phyloP scores from a whole-genome alignment of 805 yeast species.

The Scheffersomyces stipitis region DNA sequence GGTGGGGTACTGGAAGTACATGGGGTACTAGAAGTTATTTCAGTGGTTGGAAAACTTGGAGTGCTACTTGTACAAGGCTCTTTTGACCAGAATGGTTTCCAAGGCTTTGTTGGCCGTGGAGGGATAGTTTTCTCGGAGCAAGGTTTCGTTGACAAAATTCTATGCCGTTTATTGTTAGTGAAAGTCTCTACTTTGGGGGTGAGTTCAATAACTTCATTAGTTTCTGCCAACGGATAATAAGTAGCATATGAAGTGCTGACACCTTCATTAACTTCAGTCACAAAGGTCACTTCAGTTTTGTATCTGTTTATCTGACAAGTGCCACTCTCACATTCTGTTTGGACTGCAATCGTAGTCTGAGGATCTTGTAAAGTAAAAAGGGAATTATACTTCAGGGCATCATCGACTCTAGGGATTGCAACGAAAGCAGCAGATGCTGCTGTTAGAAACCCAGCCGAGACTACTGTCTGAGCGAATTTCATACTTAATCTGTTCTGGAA shows the following conservation, averaged over 20 bases:
- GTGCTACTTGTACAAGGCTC: neutral
- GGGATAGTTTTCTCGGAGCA: neutral
- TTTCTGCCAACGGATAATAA: conserved; percentile 2
- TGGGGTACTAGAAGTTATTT: neutral
- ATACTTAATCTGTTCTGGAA: too few relatives aligned
- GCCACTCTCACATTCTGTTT: neutral
- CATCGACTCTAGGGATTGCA: neutral
- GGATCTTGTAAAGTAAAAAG: neutral
- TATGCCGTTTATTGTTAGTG: neutral
- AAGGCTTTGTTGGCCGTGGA: neutral
- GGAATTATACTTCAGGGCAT: neutral
- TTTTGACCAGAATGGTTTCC: neutral
- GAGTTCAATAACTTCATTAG: neutral
- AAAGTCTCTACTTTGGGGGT: neutral
- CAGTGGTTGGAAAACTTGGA: conserved; percentile 1
- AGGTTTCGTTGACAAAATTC: neutral
- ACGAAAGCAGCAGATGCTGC: neutral
- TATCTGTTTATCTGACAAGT: neutral
- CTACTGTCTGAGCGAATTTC: neutral
- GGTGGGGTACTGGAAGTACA: conserved; percentile 4
- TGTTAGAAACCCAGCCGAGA: neutral
- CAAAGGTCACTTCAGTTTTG: neutral
- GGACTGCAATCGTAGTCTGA: neutral
- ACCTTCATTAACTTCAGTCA: neutral
- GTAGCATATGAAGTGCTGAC: neutral